Evolutionary conservation across 139 green algal species (phyloP), one percentile per base, ranked within the genome.

Genomic region (Ettlia oleoabundans): DNA sequence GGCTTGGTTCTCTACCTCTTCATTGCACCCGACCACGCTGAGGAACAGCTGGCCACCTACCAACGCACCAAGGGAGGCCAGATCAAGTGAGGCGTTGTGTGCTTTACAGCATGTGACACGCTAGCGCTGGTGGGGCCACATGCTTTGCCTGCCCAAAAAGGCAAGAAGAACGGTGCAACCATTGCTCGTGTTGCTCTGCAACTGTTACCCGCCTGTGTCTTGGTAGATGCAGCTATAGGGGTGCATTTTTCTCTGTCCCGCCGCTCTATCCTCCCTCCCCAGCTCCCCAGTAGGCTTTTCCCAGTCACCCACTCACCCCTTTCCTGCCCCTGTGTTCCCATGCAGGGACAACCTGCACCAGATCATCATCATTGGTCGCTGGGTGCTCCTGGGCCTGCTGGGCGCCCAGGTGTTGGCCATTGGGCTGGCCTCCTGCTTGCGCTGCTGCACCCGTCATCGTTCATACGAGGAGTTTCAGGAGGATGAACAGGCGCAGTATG

Each of bases 331-430:
- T 30, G 7, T 18, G n/a, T 40, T 28, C 53, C 41, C 0, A 30
- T 35, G 7, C 79, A 85, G 80, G 47, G 47, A 85, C n/a, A 81
- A 85, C 38, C 62, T 85, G 28, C 58, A 74, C 33, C 4, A 75
- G 7, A 71, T 78, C 30, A 53, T 88, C 68, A 81, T 61, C 53
- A 81, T 78, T 5, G 76, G 65, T 30, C 76, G 83, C 40, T 88
- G 83, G 83, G 78, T 69, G 18, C 33, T 88, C 38, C 83, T 88
- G 52, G 83, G 76, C 41, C 76, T 88, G 41, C 33, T 88, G 75
- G 58, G 43, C 21, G 62, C 63, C 3, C 83, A 88, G 55, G 28
- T 78, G 22, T 15, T 84, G 38, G 77, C 83, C 35, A 76, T 88
- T 21, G 52, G 24, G 1, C 13, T 86, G 5, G 82, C 82, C 4